These are phyloP conservation scores for Geum urbanum DNA, from an alignment of 306 rosid species.

Conservation along the genomic window DNA sequence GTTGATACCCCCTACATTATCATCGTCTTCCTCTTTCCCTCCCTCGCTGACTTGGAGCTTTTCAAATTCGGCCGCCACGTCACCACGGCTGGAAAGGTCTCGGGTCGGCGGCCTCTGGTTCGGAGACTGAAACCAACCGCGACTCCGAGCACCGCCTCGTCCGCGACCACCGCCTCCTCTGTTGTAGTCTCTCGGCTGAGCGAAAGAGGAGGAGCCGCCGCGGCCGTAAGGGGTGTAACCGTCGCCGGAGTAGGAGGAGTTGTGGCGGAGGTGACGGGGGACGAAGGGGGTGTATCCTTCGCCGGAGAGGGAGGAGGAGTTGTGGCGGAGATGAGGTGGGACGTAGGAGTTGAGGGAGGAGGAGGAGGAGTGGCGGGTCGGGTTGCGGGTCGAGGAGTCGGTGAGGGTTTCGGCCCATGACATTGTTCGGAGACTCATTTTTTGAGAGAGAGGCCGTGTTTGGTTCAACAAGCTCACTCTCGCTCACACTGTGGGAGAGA, in stretches of 20 bases:
- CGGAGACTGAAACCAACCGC: not conserved
- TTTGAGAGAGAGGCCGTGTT: too few species aligned
- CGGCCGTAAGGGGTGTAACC: not conserved
- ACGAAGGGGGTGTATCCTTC: too few species aligned
- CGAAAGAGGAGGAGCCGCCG: not conserved
- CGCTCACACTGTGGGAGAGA: not conserved
- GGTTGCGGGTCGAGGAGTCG: slow-evolving; percentile 29
- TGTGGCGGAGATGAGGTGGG: slow-evolving; percentile 36
- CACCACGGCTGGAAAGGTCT: not conserved
- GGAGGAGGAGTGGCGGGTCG: slow-evolving; percentile 17
- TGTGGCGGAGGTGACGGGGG: too few species aligned
- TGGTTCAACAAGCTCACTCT: not conserved
- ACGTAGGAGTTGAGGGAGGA: slow-evolving; percentile 15
- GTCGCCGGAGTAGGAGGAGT: not conserved
- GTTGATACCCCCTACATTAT: slow-evolving; percentile 16
- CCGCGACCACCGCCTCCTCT: not conserved
- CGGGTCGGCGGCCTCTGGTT: not conserved
- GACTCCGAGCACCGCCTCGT: slow-evolving; percentile 9
- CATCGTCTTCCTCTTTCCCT: not conserved
- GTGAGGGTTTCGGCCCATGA: slow-evolving; percentile 32
- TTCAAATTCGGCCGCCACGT: slow-evolving; percentile 15
- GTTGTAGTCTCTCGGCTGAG: too few species aligned
- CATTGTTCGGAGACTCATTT: slow-evolving; percentile 24
- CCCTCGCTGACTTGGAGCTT: slow-evolving; percentile 15
- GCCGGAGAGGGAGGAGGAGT: too few species aligned